Evolutionary conservation across 305 asterid species (phyloP), one percentile per base, ranked within the genome.

Genomic region (Solanum chacoense): DNA sequence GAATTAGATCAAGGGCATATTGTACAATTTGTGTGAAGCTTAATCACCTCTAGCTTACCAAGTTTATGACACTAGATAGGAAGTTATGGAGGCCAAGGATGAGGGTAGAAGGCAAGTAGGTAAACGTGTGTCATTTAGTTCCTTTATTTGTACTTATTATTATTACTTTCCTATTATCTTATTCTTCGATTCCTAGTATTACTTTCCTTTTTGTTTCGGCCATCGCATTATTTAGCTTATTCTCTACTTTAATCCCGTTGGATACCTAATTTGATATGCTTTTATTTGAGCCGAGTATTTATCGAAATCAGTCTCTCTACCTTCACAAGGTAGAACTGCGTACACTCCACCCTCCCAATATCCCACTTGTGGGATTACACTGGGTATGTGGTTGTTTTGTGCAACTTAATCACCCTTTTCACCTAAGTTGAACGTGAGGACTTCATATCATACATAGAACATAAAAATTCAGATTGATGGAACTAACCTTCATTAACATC

Each of bases 401-500:
- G 69, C 69, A 81, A 28, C 86, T 81, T 81, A 50, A 29, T 83
- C 75, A 87, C 59, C 37, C 55, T 13, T 72, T 74, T 35, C 38
- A n/a, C 84, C 75, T 79, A 42, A 90, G 90, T 75, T 73, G 74
- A 78, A 42, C 63, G 83, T 42, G 50, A 69, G 40, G 42, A 55
- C 42, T 38, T 32, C 71, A 42, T 28, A 87, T 42, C 89, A 89
- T 31, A 65, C 88, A 87, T 36, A 74, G 71, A 63, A 63, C 28
- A 63, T 63, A 63, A 63, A 63, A 32, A 85, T 12, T 74, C 32
- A 88, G 90, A 69, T 72, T 80, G 34, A 31, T 50, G 73, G 71
- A 78, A 88, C 98, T 88, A 90, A 97, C 99, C 99, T 94, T 91
- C 90, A 84, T 92, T 92, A 88, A 94, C 93, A 89, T 93, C 98